Conservation (phyloP, 2,329 filamentous ascomycete species). For the Microdochium paspali region DNA sequence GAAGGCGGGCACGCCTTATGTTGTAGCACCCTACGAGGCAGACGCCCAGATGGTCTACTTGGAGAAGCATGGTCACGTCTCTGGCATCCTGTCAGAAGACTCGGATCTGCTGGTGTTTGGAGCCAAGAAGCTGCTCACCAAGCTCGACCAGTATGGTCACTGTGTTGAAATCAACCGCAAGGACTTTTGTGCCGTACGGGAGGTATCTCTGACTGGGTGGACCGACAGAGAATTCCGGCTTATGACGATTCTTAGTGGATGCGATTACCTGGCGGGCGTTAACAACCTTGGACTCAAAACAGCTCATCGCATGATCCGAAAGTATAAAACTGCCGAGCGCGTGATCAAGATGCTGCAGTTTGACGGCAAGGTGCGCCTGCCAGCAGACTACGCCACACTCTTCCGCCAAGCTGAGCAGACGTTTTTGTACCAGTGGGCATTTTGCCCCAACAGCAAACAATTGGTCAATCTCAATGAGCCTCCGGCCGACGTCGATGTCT, state of each 20-base stretch:
- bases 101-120: conserved; percentile 95
- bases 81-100: conserved; percentile 90
- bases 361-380: conserved; percentile 75
- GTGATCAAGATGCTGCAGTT: conserved; percentile 78
- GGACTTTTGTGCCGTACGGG: conserved; percentile 81
- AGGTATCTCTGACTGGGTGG: conserved; percentile 86
- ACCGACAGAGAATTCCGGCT: conserved; percentile 81
- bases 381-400: conserved; percentile 67
- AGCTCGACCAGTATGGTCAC: conserved; percentile 87
- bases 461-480: conserved; percentile 69
- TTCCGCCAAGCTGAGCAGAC: conserved; percentile 87
- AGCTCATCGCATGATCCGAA: conserved; percentile 80
- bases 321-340: conserved; percentile 79
- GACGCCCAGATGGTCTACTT: conserved; percentile 95
- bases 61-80: conserved; percentile 73
- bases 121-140: conserved; percentile 81
- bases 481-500: conserved; percentile 50
- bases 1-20: conserved; percentile 66
- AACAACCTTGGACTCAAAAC: conserved; percentile 86
- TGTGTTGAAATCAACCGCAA: conserved; percentile 85
- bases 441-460: conserved; percentile 62
- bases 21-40: conserved; percentile 95
- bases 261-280: conserved; percentile 86
- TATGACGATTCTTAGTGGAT: conserved; percentile 95
- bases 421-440: conserved; percentile 91